Evolutionary conservation across 805 yeast genomes (phyloP), one percentile per base, ranked within the genome.

Genomic region (Ogataea thermomethanolica): DNA sequence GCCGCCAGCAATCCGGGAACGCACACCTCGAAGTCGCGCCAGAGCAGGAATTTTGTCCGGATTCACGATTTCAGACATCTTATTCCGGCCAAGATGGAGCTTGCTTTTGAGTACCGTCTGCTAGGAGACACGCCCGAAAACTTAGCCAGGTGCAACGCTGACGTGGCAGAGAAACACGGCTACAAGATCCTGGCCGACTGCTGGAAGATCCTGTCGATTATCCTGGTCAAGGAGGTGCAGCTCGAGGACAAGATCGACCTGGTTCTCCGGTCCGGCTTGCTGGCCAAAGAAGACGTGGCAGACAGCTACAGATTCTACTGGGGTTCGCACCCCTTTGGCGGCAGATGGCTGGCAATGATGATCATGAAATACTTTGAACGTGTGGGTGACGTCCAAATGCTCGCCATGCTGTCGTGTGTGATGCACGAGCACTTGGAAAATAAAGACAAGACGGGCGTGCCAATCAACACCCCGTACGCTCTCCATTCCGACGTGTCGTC

Each of bases 371-470:
- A 81, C 51, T 88, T 81, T 55, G 93, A 82, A 51, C 62, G 53
- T 25, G 55, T 69, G 29, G 78, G 81, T 1, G 83, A 91, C 53
- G 62, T 87, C 21, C 97, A 91, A 59, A 87, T 91, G 95, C 65
- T 90, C 17, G 96, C 95, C 1, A 84, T 86, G 88, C 61, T 89
- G 49, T 76, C 91, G 3, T 86, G 95, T 61, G 70, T 87, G 4
- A 62, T 85, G 41, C 70, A 67, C 53, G 84, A 70, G 53, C 73
- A 70, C 50, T 32, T 51, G 10, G 49, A 44, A 12, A 53, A 54
- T 37, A 46, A 46, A 12, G 41, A 55, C 8, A 46, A 53, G 34
- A 48, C 56, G 4, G 62, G 61, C 36, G 55, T 72, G 8, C 76
- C 79, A 1, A 61, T 74, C 37, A 71, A 72, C 50, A 68, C 78